A percentile compares a stretch with the other conserved stretches of the same genome.
phyloP scores from a whole-genome alignment of 352 stramenopile genomes.

The Pythium coloratum region DNA sequence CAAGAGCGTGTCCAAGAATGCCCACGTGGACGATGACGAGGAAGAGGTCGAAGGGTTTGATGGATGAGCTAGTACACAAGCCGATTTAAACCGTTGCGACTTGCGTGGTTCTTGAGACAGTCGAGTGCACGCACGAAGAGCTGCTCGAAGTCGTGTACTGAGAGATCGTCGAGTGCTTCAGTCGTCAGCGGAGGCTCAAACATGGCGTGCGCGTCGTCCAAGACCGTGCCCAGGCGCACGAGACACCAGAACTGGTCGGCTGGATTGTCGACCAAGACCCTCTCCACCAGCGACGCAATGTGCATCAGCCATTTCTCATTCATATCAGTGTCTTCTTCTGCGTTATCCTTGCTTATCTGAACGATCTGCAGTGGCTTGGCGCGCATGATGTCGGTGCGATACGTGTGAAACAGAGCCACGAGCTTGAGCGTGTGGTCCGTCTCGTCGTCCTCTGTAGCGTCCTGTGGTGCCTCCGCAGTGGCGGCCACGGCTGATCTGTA shows the following conservation, averaged over 20 bases:
- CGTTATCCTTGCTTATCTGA: neutral
- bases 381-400: slow-evolving; percentile 19
- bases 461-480: neutral
- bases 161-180: slow-evolving; percentile 39
- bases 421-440: slow-evolving; percentile 4
- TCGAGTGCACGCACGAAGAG: slow-evolving; percentile 73
- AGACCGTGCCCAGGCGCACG: slow-evolving; percentile 52
- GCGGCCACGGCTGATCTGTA: neutral
- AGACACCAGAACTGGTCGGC: slow-evolving; percentile 78
- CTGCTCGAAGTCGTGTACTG: slow-evolving; percentile 51
- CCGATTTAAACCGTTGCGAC: neutral
- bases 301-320: neutral
- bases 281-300: slow-evolving; percentile 12
- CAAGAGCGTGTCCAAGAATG: slow-evolving; percentile 32
- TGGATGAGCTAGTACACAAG: neutral
- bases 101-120: slow-evolving; percentile 23
- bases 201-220: slow-evolving; percentile 49
- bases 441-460: neutral
- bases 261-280: slow-evolving; percentile 25
- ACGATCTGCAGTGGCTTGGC: slow-evolving; percentile 9
- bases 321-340: neutral
- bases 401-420: slow-evolving; percentile 22
- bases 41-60: slow-evolving; percentile 41
- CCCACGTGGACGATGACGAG: slow-evolving; percentile 36
- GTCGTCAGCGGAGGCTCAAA: slow-evolving; percentile 44